Evolutionary conservation across 2,329 filamentous ascomycete genomes (phyloP), one percentile per base, ranked within the genome.

Genomic region (Fusarium chaquense): DNA sequence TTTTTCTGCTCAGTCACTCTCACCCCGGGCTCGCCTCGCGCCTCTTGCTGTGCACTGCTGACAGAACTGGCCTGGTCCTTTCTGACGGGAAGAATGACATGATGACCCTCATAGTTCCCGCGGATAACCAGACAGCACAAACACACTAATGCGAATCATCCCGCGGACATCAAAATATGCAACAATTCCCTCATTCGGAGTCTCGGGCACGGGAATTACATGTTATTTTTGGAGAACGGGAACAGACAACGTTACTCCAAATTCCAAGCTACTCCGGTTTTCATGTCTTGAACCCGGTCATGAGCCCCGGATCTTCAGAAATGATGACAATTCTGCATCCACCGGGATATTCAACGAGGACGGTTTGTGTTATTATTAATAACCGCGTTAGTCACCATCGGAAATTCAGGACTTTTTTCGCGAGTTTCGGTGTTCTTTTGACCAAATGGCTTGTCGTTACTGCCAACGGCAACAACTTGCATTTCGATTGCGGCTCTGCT

Each of bases 121-220:
- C 49, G 49, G 49, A 40, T 41, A 18, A 10, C 6, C 20, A n/a
- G 16, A 7, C 36, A 20, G 18, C 36, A 38, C 16, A n/a, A 8
- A 35, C 20, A 35, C 33, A 22, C 18, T 13, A 9, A 15, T 32
- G n/a, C 4, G 7, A 30, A 30, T n/a, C n/a, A 46, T 30, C 49
- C 49, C 49, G 49, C 49, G 49, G 49, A 22, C 35, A n/a, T 15
- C 22, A 40, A 5, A 32, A 46, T n/a, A 32, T 40, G 36, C 26
- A 20, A 46, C 4, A 32, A 51, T 51, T 51, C 35, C 6, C 35
- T 51, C 49, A 41, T 51, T 51, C 49, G 49, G 49, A 40, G 13
- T 40, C 49, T 41, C 35, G 33, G 35, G 22, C 3, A 51, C 35
- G 33, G 49, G 49, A 41, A 40, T 51, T 3, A 13, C 2, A 10